phyloP scores from a whole-genome alignment of 2,329 filamentous ascomycete genomes.

The Erysiphe pulchra region DNA sequence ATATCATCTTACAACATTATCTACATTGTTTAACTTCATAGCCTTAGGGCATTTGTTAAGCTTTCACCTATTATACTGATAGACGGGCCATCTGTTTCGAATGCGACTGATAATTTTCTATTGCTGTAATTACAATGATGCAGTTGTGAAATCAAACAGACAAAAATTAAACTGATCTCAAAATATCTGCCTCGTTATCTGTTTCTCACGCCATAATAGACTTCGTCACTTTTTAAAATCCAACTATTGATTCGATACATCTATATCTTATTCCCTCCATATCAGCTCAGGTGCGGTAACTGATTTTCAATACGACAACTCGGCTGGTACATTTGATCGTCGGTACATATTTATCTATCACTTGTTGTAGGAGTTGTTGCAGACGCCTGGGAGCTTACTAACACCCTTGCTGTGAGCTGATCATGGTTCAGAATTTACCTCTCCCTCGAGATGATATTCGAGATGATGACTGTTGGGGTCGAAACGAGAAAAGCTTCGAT shows the following conservation, averaged over 20 bases:
- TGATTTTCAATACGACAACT: slow-evolving; percentile 13
- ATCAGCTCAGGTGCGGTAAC: slow-evolving; percentile 4
- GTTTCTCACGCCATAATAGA: not conserved
- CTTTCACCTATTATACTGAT: not conserved
- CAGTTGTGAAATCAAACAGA: not conserved
- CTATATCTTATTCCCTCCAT: slow-evolving; percentile 6
- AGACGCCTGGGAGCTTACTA: not conserved
- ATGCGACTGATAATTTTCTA: not conserved
- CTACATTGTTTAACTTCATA: not conserved
- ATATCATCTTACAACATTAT: not conserved
- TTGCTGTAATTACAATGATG: not conserved
- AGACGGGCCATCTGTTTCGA: not conserved
- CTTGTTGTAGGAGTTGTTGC: not conserved
- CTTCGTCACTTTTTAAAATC: not conserved
- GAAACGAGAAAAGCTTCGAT: slow-evolving; percentile 6
- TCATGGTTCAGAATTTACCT: slow-evolving; percentile 1
- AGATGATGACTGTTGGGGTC: slow-evolving; percentile 1
- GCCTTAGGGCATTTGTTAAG: not conserved
- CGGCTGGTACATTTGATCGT: slow-evolving; percentile 10
- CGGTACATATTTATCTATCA: slow-evolving; percentile 1
- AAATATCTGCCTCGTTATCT: not conserved
- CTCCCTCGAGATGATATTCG: slow-evolving; percentile 4
- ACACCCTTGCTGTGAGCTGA: slow-evolving; percentile 1
- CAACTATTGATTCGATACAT: slow-evolving; percentile 6
- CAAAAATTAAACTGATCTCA: not conserved